Conservation (phyloP, 2,329 filamentous ascomycete genomes). For the Cladosporium velox region DNA sequence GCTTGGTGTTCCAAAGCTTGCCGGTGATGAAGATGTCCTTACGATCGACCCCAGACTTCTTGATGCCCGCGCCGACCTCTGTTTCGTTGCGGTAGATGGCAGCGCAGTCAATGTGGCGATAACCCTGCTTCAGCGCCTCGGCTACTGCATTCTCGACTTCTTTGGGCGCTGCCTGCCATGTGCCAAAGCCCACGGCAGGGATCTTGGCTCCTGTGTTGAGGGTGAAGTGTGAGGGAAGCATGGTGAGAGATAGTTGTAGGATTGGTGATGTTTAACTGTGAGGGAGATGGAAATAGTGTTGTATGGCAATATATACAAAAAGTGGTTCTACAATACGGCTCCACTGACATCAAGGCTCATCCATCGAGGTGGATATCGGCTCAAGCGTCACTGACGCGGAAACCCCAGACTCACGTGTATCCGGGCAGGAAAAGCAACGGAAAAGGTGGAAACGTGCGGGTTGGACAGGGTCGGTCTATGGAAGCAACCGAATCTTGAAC, state of each 20-base stretch:
- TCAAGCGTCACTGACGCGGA: background rate
- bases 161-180: slow-evolving; percentile 41
- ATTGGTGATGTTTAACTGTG: background rate
- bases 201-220: slow-evolving; percentile 44
- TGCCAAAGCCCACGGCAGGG: slow-evolving; percentile 41
- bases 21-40: slow-evolving; percentile 48
- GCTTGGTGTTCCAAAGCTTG: slow-evolving; percentile 63
- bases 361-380: slow-evolving; percentile 2
- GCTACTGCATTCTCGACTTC: slow-evolving; percentile 38
- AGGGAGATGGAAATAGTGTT: background rate
- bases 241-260: background rate
- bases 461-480: background rate
- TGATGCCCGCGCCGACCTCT: slow-evolving; percentile 47
- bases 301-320: background rate
- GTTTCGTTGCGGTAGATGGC: slow-evolving; percentile 47
- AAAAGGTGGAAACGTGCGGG: background rate
- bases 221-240: slow-evolving; percentile 29
- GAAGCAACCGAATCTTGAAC: background rate
- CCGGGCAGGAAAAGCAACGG: background rate
- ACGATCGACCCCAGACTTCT: slow-evolving; percentile 33
- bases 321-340: background rate
- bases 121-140: slow-evolving; percentile 50
- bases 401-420: background rate
- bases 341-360: background rate
- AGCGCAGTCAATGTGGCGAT: slow-evolving; percentile 53